Evolutionary conservation across 1,284 basidiomycete species (phyloP).

Genomic region (Heimioporus retisporus): DNA sequence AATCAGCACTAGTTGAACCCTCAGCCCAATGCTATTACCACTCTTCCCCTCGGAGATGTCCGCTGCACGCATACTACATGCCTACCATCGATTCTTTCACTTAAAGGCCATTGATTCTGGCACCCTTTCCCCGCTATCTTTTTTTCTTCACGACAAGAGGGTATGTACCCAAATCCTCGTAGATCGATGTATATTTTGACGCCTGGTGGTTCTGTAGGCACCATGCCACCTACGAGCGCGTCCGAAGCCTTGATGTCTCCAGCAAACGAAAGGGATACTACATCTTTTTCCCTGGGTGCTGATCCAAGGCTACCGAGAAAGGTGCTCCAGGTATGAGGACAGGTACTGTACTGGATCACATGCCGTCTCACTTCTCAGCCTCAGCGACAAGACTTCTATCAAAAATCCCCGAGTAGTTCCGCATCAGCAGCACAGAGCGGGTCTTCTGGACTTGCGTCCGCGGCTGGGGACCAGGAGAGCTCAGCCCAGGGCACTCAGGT

Average conservation of each 20-base stretch:
- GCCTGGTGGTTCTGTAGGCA: background rate
- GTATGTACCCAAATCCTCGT: background rate
- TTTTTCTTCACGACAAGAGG: background rate
- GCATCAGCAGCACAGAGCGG: background rate
- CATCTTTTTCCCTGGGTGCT: too few relatives aligned
- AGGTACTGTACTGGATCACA: background rate
- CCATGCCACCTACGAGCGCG: too few relatives aligned
- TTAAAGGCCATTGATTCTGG: background rate
- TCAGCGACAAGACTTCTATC: background rate
- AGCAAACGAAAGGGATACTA: background rate
- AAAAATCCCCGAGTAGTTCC: background rate
- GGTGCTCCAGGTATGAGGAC: constrained; percentile 1
- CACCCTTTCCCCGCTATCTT: background rate
- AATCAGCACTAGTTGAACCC: background rate
- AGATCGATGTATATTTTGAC: background rate
- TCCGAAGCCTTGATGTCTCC: too few relatives aligned
- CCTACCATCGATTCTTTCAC: background rate
- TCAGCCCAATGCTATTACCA: background rate
- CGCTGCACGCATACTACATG: background rate
- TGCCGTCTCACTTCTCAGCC: background rate
- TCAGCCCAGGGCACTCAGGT: background rate
- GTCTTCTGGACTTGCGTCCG: background rate
- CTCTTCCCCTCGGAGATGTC: background rate
- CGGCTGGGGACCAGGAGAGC: background rate
- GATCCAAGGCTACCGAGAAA: constrained; percentile 4